A percentile compares a stretch with the other conserved stretches of the same genome.
Conservation (phyloP, 306 rosid genomes). For the Chamaecrista fasciculata region DNA sequence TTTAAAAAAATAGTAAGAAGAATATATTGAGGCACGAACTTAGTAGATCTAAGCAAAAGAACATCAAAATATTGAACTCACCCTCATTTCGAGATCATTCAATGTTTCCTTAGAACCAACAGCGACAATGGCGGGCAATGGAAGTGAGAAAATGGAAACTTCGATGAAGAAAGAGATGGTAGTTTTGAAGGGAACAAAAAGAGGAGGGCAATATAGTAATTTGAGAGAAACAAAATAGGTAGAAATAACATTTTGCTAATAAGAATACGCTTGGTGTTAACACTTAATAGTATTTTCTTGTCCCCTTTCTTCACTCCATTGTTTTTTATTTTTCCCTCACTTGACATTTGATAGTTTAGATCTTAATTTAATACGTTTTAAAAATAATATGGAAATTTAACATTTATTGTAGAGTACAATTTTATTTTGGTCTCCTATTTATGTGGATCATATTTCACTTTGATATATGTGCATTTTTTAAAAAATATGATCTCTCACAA, state of each 20-base stretch:
- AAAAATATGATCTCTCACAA: no score
- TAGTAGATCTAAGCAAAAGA: conserved; percentile 5
- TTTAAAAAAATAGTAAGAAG: not conserved
- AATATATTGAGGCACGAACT: not conserved
- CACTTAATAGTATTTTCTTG: not conserved
- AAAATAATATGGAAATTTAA: not conserved
- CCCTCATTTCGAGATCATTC: conserved; percentile 43
- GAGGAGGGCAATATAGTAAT: not conserved
- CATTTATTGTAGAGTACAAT: no score
- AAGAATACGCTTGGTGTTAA: not conserved
- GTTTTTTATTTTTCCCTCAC: no score
- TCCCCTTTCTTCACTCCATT: not conserved
- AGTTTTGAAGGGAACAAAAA: not conserved
- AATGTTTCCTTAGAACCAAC: conserved; percentile 5
- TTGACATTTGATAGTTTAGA: no score
- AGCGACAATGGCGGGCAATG: not conserved
- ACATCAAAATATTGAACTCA: conserved; percentile 26
- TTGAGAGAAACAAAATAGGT: not conserved
- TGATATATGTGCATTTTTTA: no score
- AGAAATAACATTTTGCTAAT: not conserved
- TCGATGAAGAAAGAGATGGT: not conserved
- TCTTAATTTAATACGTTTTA: no score
- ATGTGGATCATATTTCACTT: no score
- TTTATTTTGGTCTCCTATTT: no score
- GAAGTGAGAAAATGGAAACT: not conserved